Evolutionary conservation across 2,329 filamentous ascomycete genomes (phyloP), one percentile per base, ranked within the genome.

Genomic region (Taxawa tesnikishii): DNA sequence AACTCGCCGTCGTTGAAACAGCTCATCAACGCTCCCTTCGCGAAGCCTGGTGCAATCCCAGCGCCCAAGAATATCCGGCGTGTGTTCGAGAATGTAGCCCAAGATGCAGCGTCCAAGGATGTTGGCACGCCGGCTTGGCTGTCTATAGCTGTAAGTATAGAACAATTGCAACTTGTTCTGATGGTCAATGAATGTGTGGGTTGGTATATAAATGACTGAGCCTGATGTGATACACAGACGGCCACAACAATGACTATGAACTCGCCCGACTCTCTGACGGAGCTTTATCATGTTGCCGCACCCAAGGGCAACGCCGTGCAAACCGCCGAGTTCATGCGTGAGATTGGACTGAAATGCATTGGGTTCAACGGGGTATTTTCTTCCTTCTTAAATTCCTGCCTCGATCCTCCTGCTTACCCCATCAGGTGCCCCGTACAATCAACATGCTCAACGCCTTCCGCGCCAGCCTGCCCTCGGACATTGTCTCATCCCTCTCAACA

Each of bases 231-330:
- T n/a, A n/a, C 7, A 29, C 32, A 83, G 76, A 79, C 83, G 1
- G 83, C 83, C 18, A 77, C 83, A 12, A 84, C 82, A 2, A 82
- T 88, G 60, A 90, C 83, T 1, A 74, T 90, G 63, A 90, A 92
- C 62, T 85, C 82, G 2, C 83, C 83, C 15, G 78, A 81, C 36
- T 79, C 81, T 3, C 70, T 88, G 42, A 59, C 71, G 4, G 57
- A 68, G 14, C 68, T 87, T 9, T 76, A 75, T 56, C 48, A 66
- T 28, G 46, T 61, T 13, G 59, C 55, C 4, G 40, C 48, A 5
- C 25, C 38, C 12, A 26, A 42, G 35, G 13, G 51, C 37, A 14
- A 58, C 19, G 50, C 58, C 10, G 58, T 69, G 3, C 59, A 65
- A 15, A 63, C 70, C 19, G 79, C 79, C 39, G 79, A 83, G 51